Evolutionary conservation across 1,284 basidiomycete species (phyloP).

Genomic region (Phylloboletellus chloephorus): DNA sequence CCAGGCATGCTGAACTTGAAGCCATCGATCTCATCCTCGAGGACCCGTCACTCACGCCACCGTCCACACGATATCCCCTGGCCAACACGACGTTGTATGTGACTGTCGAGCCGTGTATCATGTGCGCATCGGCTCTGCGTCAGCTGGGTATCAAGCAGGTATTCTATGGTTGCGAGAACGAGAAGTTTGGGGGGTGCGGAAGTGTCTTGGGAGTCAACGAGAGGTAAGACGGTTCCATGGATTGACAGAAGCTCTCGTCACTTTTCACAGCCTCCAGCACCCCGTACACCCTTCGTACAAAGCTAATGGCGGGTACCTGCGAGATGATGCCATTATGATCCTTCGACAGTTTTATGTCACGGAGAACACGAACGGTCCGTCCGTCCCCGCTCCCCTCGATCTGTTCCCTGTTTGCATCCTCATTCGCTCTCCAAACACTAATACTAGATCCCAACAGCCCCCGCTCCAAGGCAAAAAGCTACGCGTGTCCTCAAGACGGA

Average conservation of each 20-base stretch:
- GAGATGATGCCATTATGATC: conserved; percentile 95
- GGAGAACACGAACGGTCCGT: conserved; percentile 86
- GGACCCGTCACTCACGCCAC: conserved; percentile 52
- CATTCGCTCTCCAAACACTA: conserved; percentile 10
- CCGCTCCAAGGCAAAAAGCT: conserved; percentile 67
- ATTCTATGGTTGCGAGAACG: conserved; percentile 93
- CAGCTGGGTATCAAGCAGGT: conserved; percentile 91
- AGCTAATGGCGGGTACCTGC: conserved; percentile 77
- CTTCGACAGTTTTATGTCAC: conserved; percentile 93
- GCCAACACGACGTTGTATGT: conserved; percentile 87
- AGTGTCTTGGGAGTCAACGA: conserved; percentile 88
- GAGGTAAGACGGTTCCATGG: conserved; percentile 44
- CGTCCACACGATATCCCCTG: conserved; percentile 54
- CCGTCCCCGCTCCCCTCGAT: not conserved
- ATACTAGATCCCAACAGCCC: conserved; percentile 46
- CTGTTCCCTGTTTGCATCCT: not conserved
- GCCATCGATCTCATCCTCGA: conserved; percentile 89
- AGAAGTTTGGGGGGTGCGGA: conserved; percentile 95
- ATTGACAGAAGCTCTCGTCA: conserved; percentile 11
- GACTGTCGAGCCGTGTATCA: conserved; percentile 98
- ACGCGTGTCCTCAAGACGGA: conserved; percentile 73
- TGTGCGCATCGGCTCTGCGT: conserved; percentile 94
- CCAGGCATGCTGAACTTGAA: conserved; percentile 95
- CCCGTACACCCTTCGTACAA: conserved; percentile 71
- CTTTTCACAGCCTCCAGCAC: conserved; percentile 48